A percentile compares a stretch with the other conserved stretches of the same genome.
These are phyloP conservation scores for Phoma sp. DNA, from an alignment of 2,329 filamentous ascomycete genomes.

Conservation along the genomic window DNA sequence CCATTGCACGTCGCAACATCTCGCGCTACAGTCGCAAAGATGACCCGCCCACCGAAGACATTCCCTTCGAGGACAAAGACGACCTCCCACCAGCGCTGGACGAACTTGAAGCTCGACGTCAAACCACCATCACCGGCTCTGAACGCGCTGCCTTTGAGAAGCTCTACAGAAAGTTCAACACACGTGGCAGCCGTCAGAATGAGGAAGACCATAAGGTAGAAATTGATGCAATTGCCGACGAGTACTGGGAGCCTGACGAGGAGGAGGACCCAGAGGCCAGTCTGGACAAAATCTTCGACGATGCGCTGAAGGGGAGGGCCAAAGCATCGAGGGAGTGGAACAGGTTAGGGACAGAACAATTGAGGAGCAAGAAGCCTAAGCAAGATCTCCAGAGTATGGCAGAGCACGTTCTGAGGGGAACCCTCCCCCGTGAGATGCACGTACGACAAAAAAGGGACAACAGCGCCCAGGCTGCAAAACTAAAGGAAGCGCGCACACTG, in stretches of 20 bases:
- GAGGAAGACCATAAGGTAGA: slow-evolving; percentile 24
- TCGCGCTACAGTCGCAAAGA: slow-evolving; percentile 41
- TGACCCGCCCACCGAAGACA: slow-evolving; percentile 59
- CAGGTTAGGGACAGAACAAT: slow-evolving; percentile 9
- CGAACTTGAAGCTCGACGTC: slow-evolving; percentile 26
- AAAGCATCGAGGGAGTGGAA: slow-evolving; percentile 9
- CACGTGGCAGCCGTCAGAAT: slow-evolving; percentile 26
- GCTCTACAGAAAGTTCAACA: slow-evolving; percentile 39
- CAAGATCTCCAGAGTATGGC: slow-evolving; percentile 27
- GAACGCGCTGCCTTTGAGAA: slow-evolving; percentile 48
- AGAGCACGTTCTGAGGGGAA: slow-evolving; percentile 20
- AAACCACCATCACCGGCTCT: slow-evolving; percentile 45
- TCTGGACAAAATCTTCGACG: slow-evolving; percentile 44
- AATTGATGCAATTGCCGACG: slow-evolving; percentile 40
- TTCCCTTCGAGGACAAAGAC: slow-evolving; percentile 45
- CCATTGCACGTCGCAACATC: slow-evolving; percentile 30
- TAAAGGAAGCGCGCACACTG: slow-evolving; percentile 21
- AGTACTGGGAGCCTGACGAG: slow-evolving; percentile 43
- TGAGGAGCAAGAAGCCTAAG: slow-evolving; percentile 9
- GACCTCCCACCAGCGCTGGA: slow-evolving; percentile 44
- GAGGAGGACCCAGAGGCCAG: slow-evolving; percentile 18
- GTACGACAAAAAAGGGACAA: not conserved
- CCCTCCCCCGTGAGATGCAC: slow-evolving; percentile 3
- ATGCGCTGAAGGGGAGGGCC: slow-evolving; percentile 28
- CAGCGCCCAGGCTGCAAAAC: slow-evolving; percentile 18